Conservation (phyloP, 768 basidiomycete genomes). For the Hygrophorus pudorinus region DNA sequence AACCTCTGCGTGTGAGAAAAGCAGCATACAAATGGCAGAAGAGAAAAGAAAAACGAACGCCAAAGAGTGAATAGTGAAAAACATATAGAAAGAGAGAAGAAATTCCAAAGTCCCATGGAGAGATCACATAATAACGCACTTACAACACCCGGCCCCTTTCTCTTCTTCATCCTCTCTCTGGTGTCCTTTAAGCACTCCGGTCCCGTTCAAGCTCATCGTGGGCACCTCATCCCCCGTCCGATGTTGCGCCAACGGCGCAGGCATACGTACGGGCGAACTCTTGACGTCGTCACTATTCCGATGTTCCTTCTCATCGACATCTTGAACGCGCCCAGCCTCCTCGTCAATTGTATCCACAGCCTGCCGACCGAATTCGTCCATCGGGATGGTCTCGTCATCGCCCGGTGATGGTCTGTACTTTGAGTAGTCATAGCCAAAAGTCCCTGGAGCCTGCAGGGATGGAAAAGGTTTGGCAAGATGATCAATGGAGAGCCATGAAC, state of each 20-base stretch:
- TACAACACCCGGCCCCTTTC: constrained; percentile 57
- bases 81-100: neutral
- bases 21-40: neutral
- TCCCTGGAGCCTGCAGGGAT: constrained; percentile 58
- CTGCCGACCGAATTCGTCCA: constrained; percentile 58
- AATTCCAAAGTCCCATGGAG: neutral
- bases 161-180: constrained; percentile 30
- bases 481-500: constrained; percentile 2
- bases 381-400: constrained; percentile 40
- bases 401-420: constrained; percentile 50
- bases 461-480: constrained; percentile 4
- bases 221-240: constrained; percentile 9
- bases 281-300: constrained; percentile 17
- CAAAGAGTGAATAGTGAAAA: neutral
- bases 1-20: no score
- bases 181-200: constrained; percentile 23
- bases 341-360: constrained; percentile 15
- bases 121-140: constrained; percentile 75
- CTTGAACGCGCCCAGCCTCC: constrained; percentile 12
- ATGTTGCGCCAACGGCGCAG: constrained; percentile 20
- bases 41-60: neutral
- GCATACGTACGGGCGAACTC: constrained; percentile 20
- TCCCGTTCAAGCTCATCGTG: constrained; percentile 19
- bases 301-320: constrained; percentile 12
- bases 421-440: constrained; percentile 67